A percentile compares a stretch with the other conserved stretches of the same genome.
Conservation (phyloP, 306 rosid genomes). For the Corylus americana region DNA sequence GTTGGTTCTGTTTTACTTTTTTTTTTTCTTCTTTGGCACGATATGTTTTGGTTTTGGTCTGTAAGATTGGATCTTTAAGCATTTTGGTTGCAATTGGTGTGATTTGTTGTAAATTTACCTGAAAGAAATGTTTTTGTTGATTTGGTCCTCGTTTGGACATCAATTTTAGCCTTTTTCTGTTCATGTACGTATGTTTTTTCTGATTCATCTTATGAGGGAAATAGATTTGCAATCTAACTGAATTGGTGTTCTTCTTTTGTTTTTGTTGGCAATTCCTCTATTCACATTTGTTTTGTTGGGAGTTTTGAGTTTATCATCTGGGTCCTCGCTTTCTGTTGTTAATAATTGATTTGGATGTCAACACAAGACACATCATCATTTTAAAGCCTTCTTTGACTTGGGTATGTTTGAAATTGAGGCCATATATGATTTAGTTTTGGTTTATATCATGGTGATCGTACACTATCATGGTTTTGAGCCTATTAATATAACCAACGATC, state of each 20-base stretch:
- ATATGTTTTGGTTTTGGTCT: not conserved
- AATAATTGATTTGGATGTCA: not conserved
- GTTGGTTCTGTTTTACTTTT: not conserved
- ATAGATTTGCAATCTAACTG: not conserved
- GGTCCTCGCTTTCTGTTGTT: not conserved
- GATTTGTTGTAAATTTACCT: not conserved
- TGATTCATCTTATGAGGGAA: not conserved
- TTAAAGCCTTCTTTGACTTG: not conserved
- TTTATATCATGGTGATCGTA: not conserved
- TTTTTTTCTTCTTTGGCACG: not conserved
- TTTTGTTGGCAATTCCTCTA: not conserved
- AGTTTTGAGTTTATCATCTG: not conserved
- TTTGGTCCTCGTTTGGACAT: not conserved
- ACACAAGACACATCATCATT: not conserved
- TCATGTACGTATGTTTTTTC: not conserved
- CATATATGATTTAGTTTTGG: not conserved
- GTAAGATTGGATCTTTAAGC: slow-evolving; percentile 37
- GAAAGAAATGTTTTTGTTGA: no score
- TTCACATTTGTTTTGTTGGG: slow-evolving; percentile 18
- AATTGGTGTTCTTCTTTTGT: not conserved
- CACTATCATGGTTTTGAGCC: not conserved
- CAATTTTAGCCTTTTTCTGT: not conserved
- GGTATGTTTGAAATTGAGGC: not conserved
- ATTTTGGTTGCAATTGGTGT: slow-evolving; percentile 20
- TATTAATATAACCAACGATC: not conserved